Percentiles rank a stretch among this genome's conserved stretches.
phyloP scores from a whole-genome alignment of 441 rosid genomes.

The Mallotus japonicus region DNA sequence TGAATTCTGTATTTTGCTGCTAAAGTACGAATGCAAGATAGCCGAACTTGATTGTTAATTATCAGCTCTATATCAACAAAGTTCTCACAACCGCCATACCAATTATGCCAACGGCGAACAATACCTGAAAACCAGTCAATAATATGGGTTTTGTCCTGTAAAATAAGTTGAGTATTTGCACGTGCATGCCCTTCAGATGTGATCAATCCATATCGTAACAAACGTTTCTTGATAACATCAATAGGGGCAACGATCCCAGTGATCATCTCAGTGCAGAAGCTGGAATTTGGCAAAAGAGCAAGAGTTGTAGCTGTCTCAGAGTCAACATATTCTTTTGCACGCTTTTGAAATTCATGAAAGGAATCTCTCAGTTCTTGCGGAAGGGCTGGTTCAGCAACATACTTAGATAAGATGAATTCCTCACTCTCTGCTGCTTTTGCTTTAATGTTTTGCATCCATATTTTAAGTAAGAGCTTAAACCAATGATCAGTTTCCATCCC shows the following conservation, averaged over 20 bases:
- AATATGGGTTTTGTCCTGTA: conserved; percentile 67
- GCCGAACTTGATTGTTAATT: conserved; percentile 51
- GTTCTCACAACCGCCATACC: conserved; percentile 69
- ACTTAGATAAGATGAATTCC: conserved; percentile 66
- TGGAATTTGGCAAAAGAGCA: conserved; percentile 57
- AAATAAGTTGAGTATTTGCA: conserved; percentile 45
- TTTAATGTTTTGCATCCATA: conserved; percentile 74
- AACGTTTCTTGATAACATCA: conserved; percentile 64
- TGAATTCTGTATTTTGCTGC: conserved; percentile 75
- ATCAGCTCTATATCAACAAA: conserved; percentile 61
- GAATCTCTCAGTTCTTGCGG: conserved; percentile 76
- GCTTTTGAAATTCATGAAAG: conserved; percentile 62
- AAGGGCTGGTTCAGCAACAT: conserved; percentile 67
- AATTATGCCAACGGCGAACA: conserved; percentile 62
- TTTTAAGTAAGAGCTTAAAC: conserved; percentile 70
- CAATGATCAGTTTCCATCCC: conserved; percentile 98
- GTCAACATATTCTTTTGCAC: conserved; percentile 62
- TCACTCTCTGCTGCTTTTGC: conserved; percentile 53
- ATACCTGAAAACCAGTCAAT: conserved; percentile 84
- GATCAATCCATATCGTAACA: conserved; percentile 66
- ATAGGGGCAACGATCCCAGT: conserved; percentile 71
- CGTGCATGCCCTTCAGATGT: conserved; percentile 63
- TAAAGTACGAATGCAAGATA: conserved; percentile 84
- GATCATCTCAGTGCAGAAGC: conserved; percentile 31
- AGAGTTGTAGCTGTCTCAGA: conserved; percentile 68